phyloP scores from a whole-genome alignment of 306 rosid species.

The Lathyrus oleraceus region DNA sequence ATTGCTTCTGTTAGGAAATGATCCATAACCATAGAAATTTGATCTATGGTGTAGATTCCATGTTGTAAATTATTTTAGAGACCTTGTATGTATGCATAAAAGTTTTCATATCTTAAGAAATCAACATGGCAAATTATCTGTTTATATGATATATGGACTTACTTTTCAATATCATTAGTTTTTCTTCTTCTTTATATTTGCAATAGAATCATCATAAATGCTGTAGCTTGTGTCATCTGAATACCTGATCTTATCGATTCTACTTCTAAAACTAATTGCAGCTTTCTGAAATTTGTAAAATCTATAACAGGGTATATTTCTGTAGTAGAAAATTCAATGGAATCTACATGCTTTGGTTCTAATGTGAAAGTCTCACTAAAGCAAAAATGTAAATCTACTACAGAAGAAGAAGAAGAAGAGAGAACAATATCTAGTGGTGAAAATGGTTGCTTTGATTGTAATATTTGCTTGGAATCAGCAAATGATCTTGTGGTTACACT shows the following conservation, averaged over 20 bases:
- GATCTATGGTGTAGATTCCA: neutral
- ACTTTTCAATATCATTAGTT: neutral
- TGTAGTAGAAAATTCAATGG: constrained; percentile 53
- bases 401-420: constrained; percentile 34
- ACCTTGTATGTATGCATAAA: neutral
- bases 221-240: neutral
- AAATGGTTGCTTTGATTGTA: constrained; percentile 76
- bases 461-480: constrained; percentile 85
- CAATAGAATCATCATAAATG: neutral
- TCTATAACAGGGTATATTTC: constrained; percentile 38
- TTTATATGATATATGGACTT: neutral
- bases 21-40: neutral
- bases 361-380: constrained; percentile 45
- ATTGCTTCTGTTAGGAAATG: neutral
- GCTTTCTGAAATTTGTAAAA: constrained; percentile 20
- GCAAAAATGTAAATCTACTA: constrained; percentile 54
- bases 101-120: constrained; percentile 3
- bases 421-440: constrained; percentile 42
- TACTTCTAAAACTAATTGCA: neutral
- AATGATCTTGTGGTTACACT: constrained; percentile 85
- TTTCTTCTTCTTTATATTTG: neutral
- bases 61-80: constrained; percentile 1
- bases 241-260: constrained; percentile 15
- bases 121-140: constrained; percentile 10
- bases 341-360: constrained; percentile 50